Evolutionary conservation across 176 grass and related monocot species (phyloP).

Genomic region (Musa schizocarpa): DNA sequence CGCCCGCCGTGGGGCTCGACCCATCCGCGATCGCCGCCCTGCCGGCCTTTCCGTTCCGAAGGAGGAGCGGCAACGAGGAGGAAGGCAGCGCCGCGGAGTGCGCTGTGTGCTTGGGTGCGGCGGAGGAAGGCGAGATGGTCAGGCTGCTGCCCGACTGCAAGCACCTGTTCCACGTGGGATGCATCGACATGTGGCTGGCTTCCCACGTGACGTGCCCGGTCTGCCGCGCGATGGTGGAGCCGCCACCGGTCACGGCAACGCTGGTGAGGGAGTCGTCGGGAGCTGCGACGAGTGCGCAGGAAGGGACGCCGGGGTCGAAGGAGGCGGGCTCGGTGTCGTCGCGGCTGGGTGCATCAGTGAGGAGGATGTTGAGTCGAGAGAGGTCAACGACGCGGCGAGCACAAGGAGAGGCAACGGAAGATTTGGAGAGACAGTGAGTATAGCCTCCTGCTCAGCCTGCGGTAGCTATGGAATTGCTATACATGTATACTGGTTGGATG

Average conservation of each 20-base stretch:
- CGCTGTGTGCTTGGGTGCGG: conserved; percentile 40
- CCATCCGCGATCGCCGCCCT: conserved; percentile 31
- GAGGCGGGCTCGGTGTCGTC: neutral
- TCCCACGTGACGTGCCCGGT: conserved; percentile 44
- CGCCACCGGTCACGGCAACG: neutral
- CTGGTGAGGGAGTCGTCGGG: neutral
- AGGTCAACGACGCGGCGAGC: neutral
- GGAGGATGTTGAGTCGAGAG: conserved; percentile 5
- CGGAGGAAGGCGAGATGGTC: conserved; percentile 38
- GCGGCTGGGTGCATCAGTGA: neutral
- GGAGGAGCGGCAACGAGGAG: neutral
- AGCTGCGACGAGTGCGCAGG: neutral
- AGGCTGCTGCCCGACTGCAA: conserved; percentile 43
- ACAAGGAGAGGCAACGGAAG: neutral
- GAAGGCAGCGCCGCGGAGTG: conserved; percentile 9
- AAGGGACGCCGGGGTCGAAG: neutral
- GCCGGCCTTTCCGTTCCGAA: conserved; percentile 30
- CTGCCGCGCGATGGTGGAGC: conserved; percentile 31
- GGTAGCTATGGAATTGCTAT: too few species aligned
- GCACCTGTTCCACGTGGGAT: conserved; percentile 43
- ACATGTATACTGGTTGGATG: too few species aligned
- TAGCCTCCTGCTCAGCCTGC: too few species aligned
- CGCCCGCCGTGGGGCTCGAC: conserved; percentile 17
- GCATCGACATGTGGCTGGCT: conserved; percentile 50
- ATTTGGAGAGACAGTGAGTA: conserved; percentile 1